These are phyloP conservation scores for Boletus coccyginus DNA, from an alignment of 768 basidiomycete species.

Conservation along the genomic window DNA sequence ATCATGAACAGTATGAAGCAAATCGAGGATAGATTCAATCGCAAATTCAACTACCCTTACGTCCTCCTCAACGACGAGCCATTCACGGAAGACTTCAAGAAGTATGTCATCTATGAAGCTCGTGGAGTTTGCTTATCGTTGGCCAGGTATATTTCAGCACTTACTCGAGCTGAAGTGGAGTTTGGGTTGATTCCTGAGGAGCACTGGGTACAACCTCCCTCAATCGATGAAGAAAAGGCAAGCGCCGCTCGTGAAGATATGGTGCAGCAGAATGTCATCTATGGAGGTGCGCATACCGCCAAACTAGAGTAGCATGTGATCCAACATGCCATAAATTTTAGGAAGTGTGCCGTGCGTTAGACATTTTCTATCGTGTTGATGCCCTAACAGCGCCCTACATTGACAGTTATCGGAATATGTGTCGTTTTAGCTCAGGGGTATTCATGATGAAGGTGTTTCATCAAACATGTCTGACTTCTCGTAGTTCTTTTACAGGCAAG, in stretches of 20 bases:
- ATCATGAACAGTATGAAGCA: constrained; percentile 65
- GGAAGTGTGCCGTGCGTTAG: constrained; percentile 68
- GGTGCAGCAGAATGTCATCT: constrained; percentile 60
- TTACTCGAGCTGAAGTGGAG: constrained; percentile 32
- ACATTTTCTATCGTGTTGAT: background rate
- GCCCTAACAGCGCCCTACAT: constrained; percentile 4
- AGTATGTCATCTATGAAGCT: constrained; percentile 33
- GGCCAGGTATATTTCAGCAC: constrained; percentile 31
- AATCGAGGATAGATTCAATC: constrained; percentile 88
- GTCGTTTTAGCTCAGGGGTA: constrained; percentile 90
- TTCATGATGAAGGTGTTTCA: background rate
- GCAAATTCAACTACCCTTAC: constrained; percentile 76
- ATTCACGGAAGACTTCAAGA: constrained; percentile 74
- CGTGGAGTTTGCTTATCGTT: constrained; percentile 4
- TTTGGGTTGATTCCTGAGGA: constrained; percentile 67
- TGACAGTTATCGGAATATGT: constrained; percentile 87
- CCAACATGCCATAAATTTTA: constrained; percentile 23
- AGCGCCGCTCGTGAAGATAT: constrained; percentile 55
- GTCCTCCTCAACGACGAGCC: constrained; percentile 86
- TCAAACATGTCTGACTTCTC: background rate
- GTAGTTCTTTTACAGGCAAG: constrained; percentile 83
- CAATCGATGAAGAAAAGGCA: constrained; percentile 74
- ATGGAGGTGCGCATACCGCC: constrained; percentile 47
- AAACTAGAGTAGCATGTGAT: constrained; percentile 3
- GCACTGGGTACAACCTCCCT: constrained; percentile 76